Percentiles rank a stretch among this genome's conserved stretches.
These are phyloP conservation scores for Piromyces sp. DNA, from an alignment of 192 early-diverging fungal species.

Conservation along the genomic window DNA sequence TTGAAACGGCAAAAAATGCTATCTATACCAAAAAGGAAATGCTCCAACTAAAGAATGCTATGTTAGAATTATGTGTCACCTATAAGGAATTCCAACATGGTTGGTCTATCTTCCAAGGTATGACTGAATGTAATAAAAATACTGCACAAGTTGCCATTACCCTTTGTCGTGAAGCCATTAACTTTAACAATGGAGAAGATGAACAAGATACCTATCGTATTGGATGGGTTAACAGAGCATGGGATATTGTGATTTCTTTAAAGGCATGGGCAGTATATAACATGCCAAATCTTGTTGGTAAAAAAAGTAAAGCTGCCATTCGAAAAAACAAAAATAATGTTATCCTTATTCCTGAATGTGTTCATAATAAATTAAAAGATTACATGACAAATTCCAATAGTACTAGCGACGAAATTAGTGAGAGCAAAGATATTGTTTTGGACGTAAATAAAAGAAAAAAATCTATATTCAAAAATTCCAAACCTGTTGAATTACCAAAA, in stretches of 20 bases:
- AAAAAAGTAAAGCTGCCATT: background rate
- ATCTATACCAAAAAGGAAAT: background rate
- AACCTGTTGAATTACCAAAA: background rate
- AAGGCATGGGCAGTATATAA: background rate
- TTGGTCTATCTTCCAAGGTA: background rate
- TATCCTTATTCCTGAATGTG: background rate
- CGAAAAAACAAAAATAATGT: background rate
- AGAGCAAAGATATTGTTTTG: background rate
- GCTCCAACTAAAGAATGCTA: background rate
- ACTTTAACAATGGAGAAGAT: background rate
- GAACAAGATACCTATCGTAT: background rate
- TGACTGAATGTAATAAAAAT: background rate
- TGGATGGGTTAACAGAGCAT: background rate
- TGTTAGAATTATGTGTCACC: background rate
- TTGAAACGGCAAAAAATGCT: background rate
- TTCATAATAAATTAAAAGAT: background rate
- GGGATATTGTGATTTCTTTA: background rate
- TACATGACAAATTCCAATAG: background rate
- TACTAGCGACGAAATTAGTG: background rate
- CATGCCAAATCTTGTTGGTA: background rate
- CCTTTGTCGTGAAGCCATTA: background rate
- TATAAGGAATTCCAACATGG: background rate
- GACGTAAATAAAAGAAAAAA: background rate
- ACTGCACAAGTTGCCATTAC: background rate
- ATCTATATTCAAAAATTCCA: background rate